Conservation (phyloP, 768 basidiomycete genomes). For the Lactifluus pinguis region DNA sequence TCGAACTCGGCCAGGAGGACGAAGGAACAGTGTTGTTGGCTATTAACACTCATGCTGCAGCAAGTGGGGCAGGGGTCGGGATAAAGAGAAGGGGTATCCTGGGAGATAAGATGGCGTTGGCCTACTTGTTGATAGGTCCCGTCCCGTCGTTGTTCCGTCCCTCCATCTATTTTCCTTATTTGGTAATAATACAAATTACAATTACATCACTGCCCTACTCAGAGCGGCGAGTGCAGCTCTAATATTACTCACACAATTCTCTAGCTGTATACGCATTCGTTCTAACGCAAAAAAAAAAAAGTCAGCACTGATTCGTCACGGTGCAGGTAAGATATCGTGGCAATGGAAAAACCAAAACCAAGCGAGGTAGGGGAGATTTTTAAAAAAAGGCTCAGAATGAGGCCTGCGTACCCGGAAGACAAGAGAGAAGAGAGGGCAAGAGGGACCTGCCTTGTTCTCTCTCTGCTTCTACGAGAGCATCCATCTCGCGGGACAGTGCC, state of each 20-base stretch:
- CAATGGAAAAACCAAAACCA: not conserved
- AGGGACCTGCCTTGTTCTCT: slow-evolving; percentile 20
- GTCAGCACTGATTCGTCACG: not conserved
- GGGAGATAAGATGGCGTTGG: not conserved
- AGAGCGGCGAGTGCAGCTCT: slow-evolving; percentile 6
- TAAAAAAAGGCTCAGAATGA: not conserved
- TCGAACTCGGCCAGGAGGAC: slow-evolving; percentile 98
- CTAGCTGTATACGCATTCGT: slow-evolving; percentile 12
- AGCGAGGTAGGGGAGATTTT: not conserved
- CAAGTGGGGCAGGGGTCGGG: not conserved
- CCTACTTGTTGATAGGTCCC: not conserved
- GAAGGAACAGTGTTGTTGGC: slow-evolving; percentile 80
- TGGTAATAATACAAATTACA: not conserved
- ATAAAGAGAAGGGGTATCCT: not conserved
- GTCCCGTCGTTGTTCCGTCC: not conserved
- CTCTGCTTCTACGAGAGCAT: slow-evolving; percentile 13
- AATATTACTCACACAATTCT: slow-evolving; percentile 14
- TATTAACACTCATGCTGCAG: slow-evolving; percentile 44
- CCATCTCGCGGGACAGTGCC: slow-evolving; percentile 15
- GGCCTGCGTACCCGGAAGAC: slow-evolving; percentile 2
- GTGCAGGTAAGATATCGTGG: not conserved
- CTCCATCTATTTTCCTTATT: not conserved
- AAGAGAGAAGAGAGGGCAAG: not conserved
- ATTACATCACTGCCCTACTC: slow-evolving; percentile 11
- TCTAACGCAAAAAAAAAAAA: slow-evolving; percentile 6